These are phyloP conservation scores for Pleurozium schreberi DNA, from an alignment of 225 moss, liverwort and hornwort genomes.

Conservation along the genomic window DNA sequence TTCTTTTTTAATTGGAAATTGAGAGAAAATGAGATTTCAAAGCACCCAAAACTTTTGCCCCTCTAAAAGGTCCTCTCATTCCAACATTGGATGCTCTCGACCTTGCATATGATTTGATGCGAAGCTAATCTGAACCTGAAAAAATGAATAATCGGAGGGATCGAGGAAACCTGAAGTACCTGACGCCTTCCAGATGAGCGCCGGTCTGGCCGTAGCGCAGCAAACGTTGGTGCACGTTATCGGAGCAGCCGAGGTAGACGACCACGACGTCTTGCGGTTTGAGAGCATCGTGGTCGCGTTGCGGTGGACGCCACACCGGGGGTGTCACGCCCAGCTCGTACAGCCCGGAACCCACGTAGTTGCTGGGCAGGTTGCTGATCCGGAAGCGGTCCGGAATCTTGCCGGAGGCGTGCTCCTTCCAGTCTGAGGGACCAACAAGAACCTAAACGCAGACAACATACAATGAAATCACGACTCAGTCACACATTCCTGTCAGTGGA, in stretches of 20 bases:
- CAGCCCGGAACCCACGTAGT: conserved; percentile 57
- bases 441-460: conserved; percentile 22
- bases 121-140: background rate
- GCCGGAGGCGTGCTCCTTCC: conserved; percentile 71
- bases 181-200: conserved; percentile 75
- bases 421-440: conserved; percentile 70
- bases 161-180: background rate
- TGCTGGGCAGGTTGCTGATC: conserved; percentile 57
- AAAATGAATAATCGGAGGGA: background rate
- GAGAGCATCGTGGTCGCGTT: conserved; percentile 10
- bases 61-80: background rate
- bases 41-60: background rate
- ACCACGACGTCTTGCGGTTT: conserved; percentile 61
- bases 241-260: conserved; percentile 78
- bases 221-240: conserved; percentile 70
- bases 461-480: background rate
- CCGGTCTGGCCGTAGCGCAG: conserved; percentile 86
- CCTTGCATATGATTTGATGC: background rate
- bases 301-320: conserved; percentile 28
- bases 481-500: background rate
- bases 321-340: conserved; percentile 82
- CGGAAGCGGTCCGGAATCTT: conserved; percentile 60
- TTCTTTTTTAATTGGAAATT: background rate
- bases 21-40: background rate
- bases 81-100: background rate